Conservation (phyloP, 2,329 filamentous ascomycete genomes). For the Cladosporium sp. region DNA sequence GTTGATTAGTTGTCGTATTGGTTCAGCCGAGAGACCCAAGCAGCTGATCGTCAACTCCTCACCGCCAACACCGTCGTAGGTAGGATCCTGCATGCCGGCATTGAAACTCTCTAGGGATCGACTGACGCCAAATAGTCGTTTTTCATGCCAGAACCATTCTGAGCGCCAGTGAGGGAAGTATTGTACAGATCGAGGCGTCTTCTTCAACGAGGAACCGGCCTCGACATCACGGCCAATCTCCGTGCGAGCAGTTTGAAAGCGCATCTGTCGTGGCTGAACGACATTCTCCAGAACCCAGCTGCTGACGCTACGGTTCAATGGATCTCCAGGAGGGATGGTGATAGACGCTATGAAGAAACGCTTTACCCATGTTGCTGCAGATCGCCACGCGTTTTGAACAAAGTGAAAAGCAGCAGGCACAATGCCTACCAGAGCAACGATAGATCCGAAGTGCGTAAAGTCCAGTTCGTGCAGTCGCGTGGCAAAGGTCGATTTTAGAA, state of each 20-base stretch:
- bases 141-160: constrained; percentile 21
- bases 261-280: constrained; percentile 18
- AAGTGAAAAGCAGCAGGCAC: constrained; percentile 20
- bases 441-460: constrained; percentile 23
- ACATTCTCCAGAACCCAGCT: constrained; percentile 23
- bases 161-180: constrained; percentile 23
- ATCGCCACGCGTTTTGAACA: constrained; percentile 17
- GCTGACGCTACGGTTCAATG: constrained; percentile 22
- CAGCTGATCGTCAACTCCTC: constrained; percentile 36
- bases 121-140: constrained; percentile 16
- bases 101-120: constrained; percentile 20
- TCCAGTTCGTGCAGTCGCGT: constrained; percentile 18
- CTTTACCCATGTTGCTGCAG: constrained; percentile 18
- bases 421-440: constrained; percentile 21
- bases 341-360: constrained; percentile 24
- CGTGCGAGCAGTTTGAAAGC: constrained; percentile 23
- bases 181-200: constrained; percentile 19
- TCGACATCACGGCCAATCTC: constrained; percentile 19
- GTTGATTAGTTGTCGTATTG: constrained; percentile 42
- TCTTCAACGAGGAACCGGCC: constrained; percentile 21
- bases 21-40: constrained; percentile 40
- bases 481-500: constrained; percentile 16
- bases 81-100: constrained; percentile 18
- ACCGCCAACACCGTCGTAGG: constrained; percentile 23
- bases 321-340: constrained; percentile 22